Conservation (phyloP, 768 basidiomycete genomes). For the Floccularia luteovirens region DNA sequence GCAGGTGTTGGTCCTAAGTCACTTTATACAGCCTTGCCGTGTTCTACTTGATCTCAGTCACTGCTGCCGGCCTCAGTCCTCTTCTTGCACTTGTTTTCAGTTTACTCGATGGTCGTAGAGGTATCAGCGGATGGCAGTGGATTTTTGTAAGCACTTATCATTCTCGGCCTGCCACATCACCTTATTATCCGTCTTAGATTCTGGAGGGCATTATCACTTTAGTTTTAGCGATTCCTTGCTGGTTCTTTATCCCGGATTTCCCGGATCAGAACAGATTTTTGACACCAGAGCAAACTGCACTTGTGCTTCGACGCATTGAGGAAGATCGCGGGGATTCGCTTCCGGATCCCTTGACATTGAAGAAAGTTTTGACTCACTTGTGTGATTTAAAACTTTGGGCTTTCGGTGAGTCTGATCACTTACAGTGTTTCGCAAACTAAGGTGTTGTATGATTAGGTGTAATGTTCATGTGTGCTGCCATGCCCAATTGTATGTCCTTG, state of each 20-base stretch:
- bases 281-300: constrained; percentile 30
- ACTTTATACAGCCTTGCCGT: constrained; percentile 34
- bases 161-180: not conserved
- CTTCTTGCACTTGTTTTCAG: constrained; percentile 35
- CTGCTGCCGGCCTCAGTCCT: constrained; percentile 32
- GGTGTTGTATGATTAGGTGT: constrained; percentile 17
- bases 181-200: constrained; percentile 17
- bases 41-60: constrained; percentile 32
- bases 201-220: constrained; percentile 38
- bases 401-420: constrained; percentile 22
- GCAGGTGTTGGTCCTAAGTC: constrained; percentile 38
- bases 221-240: constrained; percentile 28
- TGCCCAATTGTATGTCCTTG: constrained; percentile 29
- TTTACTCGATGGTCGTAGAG: constrained; percentile 28
- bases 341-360: constrained; percentile 29
- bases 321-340: constrained; percentile 41
- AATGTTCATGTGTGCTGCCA: constrained; percentile 34
- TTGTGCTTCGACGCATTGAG: constrained; percentile 37
- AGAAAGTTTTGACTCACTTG: constrained; percentile 29
- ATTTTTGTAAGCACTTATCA: constrained; percentile 30
- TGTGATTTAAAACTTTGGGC: constrained; percentile 40
- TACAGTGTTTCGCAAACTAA: not conserved
- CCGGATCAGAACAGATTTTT: constrained; percentile 40
- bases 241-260: constrained; percentile 36
- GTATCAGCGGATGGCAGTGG: constrained; percentile 41